These are phyloP conservation scores for Jaltomata sinuosa DNA, from an alignment of 257 asterid species.

Conservation along the genomic window DNA sequence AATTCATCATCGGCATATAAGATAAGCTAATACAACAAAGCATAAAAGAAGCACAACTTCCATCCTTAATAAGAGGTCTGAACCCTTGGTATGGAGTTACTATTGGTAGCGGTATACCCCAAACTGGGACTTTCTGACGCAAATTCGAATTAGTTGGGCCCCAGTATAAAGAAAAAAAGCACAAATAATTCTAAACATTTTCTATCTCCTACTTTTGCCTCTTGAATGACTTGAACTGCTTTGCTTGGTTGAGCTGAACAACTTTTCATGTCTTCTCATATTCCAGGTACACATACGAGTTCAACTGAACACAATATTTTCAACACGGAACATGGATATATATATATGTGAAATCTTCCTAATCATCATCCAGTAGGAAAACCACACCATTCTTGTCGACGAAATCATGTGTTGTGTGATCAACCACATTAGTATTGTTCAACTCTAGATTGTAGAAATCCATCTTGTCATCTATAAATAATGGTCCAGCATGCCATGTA, in stretches of 20 bases:
- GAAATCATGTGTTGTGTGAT: conserved; percentile 66
- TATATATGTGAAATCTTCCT: conserved; percentile 6
- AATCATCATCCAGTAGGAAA: conserved; percentile 43
- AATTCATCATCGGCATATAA: too few species aligned
- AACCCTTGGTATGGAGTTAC: too few species aligned
- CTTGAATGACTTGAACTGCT: conserved; percentile 32
- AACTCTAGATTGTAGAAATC: conserved; percentile 88
- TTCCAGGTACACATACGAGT: conserved; percentile 8
- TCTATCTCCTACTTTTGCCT: conserved; percentile 19
- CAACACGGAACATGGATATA: background rate
- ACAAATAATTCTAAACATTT: background rate
- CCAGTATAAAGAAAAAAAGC: background rate
- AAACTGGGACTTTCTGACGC: background rate
- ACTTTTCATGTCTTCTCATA: conserved; percentile 24
- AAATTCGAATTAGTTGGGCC: background rate
- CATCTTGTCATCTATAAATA: conserved; percentile 50
- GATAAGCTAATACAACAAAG: background rate
- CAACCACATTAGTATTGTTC: conserved; percentile 83
- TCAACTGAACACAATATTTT: background rate
- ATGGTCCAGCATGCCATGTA: conserved; percentile 97
- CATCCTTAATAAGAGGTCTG: too few species aligned
- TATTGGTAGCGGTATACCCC: background rate
- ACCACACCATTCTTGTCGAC: conserved; percentile 26
- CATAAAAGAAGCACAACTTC: background rate
- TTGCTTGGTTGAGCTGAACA: conserved; percentile 22